These are phyloP conservation scores for Allantophomopsis lycopodina DNA, from an alignment of 2,329 filamentous ascomycete genomes.

Conservation along the genomic window DNA sequence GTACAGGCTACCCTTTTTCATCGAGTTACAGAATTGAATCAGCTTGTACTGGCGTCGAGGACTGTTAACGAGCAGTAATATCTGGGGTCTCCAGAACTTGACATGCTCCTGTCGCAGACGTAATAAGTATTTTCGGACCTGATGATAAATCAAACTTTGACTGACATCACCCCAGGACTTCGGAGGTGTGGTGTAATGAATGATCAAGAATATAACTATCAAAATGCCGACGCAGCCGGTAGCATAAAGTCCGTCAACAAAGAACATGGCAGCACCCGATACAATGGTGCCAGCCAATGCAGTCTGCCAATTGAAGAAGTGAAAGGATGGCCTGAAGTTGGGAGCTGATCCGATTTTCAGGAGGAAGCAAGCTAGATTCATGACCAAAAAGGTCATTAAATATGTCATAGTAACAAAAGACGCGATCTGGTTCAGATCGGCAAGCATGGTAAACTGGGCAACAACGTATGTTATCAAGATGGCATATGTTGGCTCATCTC, in stretches of 20 bases:
- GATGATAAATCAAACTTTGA: constrained; percentile 77
- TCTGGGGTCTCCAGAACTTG: constrained; percentile 87
- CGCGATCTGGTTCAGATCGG: constrained; percentile 77
- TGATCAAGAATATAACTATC: constrained; percentile 66
- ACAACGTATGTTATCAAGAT: constrained; percentile 64
- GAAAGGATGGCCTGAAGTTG: constrained; percentile 79
- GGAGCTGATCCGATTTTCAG: constrained; percentile 78
- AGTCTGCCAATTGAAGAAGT: constrained; percentile 80
- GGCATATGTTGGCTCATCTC: constrained; percentile 64
- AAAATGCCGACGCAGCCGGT: constrained; percentile 61
- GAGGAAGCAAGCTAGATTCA: constrained; percentile 76
- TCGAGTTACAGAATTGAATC: constrained; percentile 81
- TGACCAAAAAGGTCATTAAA: constrained; percentile 78
- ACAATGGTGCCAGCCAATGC: constrained; percentile 62
- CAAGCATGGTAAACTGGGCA: constrained; percentile 67
- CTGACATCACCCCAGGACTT: constrained; percentile 87
- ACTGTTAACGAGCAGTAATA: constrained; percentile 72
- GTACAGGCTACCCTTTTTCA: constrained; percentile 79
- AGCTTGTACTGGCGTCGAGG: constrained; percentile 70
- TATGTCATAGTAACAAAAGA: constrained; percentile 47
- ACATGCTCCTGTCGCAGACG: constrained; percentile 79
- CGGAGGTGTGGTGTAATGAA: constrained; percentile 74
- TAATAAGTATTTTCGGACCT: constrained; percentile 77
- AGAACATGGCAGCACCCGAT: constrained; percentile 76
- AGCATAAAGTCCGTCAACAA: constrained; percentile 73